Evolutionary conservation across 225 moss, liverwort and hornwort genomes (phyloP), one percentile per base, ranked within the genome.

Genomic region (Pleurozium schreberi): DNA sequence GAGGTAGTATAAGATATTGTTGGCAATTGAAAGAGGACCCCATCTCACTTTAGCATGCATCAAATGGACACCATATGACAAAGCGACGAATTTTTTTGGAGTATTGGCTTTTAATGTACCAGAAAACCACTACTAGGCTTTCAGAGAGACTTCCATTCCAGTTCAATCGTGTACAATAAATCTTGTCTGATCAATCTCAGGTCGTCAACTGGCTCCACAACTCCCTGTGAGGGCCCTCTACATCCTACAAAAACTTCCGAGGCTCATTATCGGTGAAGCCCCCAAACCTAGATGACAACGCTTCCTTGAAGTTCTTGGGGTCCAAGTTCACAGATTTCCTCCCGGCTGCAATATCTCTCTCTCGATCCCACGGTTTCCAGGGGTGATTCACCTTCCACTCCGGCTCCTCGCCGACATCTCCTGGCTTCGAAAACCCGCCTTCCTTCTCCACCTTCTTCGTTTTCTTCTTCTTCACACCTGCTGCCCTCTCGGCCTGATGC

Each of bases 301-400:
- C 93, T 60, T 95, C 95, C 84, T 91, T 92, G 64, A 93, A 92
- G 84, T 90, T 92, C 90, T 98, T 94, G 21, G 96, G 94, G 79
- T 98, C 96, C 93, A 89, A 87, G 85, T 97, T 97, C 64, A 97
- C 91, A 28, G 94, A 91, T 81, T 98, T 96, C 69, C 98, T 93
- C 55, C 96, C 96, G 1, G 98, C 98, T n/a, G 93, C 76, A 26
- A 98, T 92, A 66, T 98, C 98, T 18, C 92, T 97, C 82, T 98
- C 98, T 86, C 98, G 85, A 85, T 98, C 97, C 98, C 98, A 98
- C 33, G 98, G 98, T 85, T 96, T 97, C 98, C 98, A 98, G 4
- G 97, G 98, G 73, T 98, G 98, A 88, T 91, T 90, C 61, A 92
- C 88, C 62, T 93, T 93, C 98, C 98, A 98, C 65, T 94, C 95